Evolutionary conservation across 2,329 filamentous ascomycete genomes (phyloP).

Genomic region (Camptophora hylomeconis): DNA sequence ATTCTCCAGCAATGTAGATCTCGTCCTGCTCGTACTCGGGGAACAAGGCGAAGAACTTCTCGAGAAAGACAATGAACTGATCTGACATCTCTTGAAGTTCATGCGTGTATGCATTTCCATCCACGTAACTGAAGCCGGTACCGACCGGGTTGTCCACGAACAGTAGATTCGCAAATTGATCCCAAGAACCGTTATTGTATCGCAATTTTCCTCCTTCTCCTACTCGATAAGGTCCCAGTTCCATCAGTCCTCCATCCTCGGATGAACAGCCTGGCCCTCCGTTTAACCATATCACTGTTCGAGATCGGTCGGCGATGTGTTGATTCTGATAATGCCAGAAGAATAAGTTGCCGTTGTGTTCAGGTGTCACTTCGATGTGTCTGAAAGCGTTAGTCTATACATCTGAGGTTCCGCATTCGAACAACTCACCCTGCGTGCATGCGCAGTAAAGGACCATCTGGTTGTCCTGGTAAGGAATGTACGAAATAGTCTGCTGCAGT

Average conservation of each 20-base stretch:
- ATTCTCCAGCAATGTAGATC: slow-evolving; percentile 90
- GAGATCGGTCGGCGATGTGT: slow-evolving; percentile 81
- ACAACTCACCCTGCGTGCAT: slow-evolving; percentile 88
- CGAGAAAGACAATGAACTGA: slow-evolving; percentile 77
- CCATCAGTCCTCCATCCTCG: slow-evolving; percentile 92
- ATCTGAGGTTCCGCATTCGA: slow-evolving; percentile 3
- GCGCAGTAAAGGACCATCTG: slow-evolving; percentile 66
- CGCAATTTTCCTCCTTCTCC: slow-evolving; percentile 57
- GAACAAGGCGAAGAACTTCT: slow-evolving; percentile 83
- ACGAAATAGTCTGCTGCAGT: slow-evolving; percentile 83
- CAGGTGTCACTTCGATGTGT: slow-evolving; percentile 78
- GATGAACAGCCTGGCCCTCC: slow-evolving; percentile 95
- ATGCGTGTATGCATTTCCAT: slow-evolving; percentile 73
- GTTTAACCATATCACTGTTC: slow-evolving; percentile 93
- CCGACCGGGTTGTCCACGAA: slow-evolving; percentile 97
- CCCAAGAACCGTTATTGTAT: slow-evolving; percentile 92
- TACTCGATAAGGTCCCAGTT: slow-evolving; percentile 84
- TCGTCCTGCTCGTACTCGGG: slow-evolving; percentile 87
- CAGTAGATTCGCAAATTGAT: slow-evolving; percentile 91
- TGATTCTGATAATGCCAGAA: slow-evolving; percentile 97
- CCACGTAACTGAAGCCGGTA: slow-evolving; percentile 90
- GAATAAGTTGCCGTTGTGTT: slow-evolving; percentile 85
- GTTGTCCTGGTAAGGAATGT: slow-evolving; percentile 69
- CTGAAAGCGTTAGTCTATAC: slow-evolving; percentile 32
- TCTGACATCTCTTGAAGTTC: slow-evolving; percentile 81